phyloP scores from a whole-genome alignment of 2,329 filamentous ascomycete species.

The Fusarium vanettenii region DNA sequence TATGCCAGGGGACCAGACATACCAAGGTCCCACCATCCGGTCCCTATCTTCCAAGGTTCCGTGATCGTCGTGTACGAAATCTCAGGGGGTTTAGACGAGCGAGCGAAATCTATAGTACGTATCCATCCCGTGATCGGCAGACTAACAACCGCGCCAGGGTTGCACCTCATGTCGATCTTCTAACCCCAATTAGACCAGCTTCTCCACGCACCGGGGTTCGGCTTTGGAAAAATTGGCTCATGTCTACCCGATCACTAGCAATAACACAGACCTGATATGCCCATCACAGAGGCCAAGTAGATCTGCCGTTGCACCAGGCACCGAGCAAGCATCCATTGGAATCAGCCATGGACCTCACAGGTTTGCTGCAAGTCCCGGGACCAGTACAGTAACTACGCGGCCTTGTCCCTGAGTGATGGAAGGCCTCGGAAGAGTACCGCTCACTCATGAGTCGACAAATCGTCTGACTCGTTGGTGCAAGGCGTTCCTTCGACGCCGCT shows the following conservation, averaged over 20 bases:
- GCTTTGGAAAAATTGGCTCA: background rate
- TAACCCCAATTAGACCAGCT: background rate
- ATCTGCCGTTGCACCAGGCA: background rate
- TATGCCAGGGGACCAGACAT: background rate
- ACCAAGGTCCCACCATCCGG: background rate
- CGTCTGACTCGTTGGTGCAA: background rate
- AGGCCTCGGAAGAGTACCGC: background rate
- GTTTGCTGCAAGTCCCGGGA: background rate
- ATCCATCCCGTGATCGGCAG: background rate
- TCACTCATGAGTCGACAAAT: background rate
- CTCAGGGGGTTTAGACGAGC: background rate
- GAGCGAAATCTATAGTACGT: background rate
- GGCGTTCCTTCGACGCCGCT: background rate
- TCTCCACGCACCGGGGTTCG: background rate
- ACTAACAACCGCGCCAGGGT: background rate
- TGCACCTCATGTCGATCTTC: background rate
- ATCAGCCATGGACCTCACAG: background rate
- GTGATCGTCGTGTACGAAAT: background rate
- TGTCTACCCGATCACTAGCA: background rate
- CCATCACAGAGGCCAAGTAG: background rate
- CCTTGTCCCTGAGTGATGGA: background rate
- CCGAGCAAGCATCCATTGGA: background rate
- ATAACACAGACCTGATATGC: background rate
- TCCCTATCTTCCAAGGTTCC: background rate
- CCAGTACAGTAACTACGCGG: background rate